Conservation (phyloP, 768 basidiomycete genomes). For the Lactarius hengduanensis region DNA sequence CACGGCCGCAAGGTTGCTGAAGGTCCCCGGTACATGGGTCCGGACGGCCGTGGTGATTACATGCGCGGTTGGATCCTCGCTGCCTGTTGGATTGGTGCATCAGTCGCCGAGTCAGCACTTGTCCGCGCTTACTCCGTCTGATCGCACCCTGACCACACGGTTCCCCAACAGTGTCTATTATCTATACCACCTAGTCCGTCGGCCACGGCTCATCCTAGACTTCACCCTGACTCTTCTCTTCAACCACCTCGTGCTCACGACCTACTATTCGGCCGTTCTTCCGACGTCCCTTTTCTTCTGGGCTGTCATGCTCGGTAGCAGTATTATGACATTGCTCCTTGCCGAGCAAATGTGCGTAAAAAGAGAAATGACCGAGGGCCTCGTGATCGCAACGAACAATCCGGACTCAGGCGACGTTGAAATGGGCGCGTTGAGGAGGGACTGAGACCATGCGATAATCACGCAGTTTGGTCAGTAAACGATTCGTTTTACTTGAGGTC, state of each 20-base stretch:
- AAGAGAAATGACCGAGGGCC: constrained; percentile 85
- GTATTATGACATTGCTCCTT: constrained; percentile 69
- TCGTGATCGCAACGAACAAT: constrained; percentile 50
- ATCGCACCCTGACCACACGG: constrained; percentile 16
- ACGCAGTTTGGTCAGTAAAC: constrained; percentile 15
- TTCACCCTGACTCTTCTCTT: constrained; percentile 88
- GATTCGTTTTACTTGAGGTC: neutral
- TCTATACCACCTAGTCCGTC: constrained; percentile 82
- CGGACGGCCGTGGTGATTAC: constrained; percentile 73
- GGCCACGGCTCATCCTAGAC: constrained; percentile 93
- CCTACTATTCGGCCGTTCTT: constrained; percentile 79
- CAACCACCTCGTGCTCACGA: constrained; percentile 91
- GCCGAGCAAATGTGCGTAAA: constrained; percentile 92
- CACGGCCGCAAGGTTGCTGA: constrained; percentile 73
- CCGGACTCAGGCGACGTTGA: constrained; percentile 55
- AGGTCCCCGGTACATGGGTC: constrained; percentile 51
- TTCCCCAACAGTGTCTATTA: constrained; percentile 59
- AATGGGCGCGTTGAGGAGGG: constrained; percentile 47
- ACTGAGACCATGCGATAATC: constrained; percentile 38
- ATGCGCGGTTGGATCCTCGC: constrained; percentile 90
- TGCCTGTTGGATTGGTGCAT: constrained; percentile 80
- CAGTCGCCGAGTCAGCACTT: constrained; percentile 82
- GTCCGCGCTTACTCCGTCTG: constrained; percentile 9
- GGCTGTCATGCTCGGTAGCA: constrained; percentile 69
- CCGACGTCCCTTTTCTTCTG: constrained; percentile 95